phyloP scores from a whole-genome alignment of 805 yeast genomes.

The Ogataea ramenticola region DNA sequence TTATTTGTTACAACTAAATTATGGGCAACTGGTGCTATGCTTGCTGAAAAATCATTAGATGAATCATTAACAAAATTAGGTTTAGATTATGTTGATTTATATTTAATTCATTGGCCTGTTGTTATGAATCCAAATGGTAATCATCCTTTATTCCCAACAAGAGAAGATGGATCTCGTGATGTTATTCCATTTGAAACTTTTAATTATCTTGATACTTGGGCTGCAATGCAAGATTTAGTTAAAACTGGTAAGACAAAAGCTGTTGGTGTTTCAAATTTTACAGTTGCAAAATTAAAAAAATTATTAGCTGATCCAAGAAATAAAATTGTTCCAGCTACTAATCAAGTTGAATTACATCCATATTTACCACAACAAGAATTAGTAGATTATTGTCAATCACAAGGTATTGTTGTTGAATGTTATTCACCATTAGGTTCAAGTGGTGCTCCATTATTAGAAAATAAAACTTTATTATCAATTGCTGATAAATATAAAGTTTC shows the following conservation, averaged over 20 bases:
- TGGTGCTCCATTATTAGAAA: conserved; percentile 44
- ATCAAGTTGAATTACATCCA: conserved; percentile 56
- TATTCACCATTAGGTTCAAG: conserved; percentile 59
- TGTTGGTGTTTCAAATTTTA: conserved; percentile 77
- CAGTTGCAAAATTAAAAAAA: conserved; percentile 43
- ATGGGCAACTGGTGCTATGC: conserved; percentile 35
- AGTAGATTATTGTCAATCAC: conserved; percentile 28
- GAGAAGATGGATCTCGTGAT: conserved; percentile 30
- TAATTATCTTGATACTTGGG: conserved; percentile 55
- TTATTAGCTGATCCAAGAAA: conserved; percentile 43
- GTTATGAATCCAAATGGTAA: conserved; percentile 33
- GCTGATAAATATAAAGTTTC: conserved; percentile 37
- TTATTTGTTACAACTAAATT: conserved; percentile 60
- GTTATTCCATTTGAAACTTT: conserved; percentile 22
- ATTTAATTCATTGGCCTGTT: conserved; percentile 64
- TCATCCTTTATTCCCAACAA: conserved; percentile 23
- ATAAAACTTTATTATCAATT: conserved; percentile 34
- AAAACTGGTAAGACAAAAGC: conserved; percentile 49
- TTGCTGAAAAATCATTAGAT: conserved; percentile 41
- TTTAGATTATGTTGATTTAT: conserved; percentile 58
- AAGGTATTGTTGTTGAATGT: conserved; percentile 39
- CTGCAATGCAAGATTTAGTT: conserved; percentile 52
- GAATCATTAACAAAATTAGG: conserved; percentile 43
- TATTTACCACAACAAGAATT: conserved; percentile 34
- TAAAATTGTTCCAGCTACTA: conserved; percentile 55